Percentiles rank a stretch among this genome's conserved stretches.
Conservation (phyloP, 495 filamentous ascomycete genomes). For the Terfezia boudieri region DNA sequence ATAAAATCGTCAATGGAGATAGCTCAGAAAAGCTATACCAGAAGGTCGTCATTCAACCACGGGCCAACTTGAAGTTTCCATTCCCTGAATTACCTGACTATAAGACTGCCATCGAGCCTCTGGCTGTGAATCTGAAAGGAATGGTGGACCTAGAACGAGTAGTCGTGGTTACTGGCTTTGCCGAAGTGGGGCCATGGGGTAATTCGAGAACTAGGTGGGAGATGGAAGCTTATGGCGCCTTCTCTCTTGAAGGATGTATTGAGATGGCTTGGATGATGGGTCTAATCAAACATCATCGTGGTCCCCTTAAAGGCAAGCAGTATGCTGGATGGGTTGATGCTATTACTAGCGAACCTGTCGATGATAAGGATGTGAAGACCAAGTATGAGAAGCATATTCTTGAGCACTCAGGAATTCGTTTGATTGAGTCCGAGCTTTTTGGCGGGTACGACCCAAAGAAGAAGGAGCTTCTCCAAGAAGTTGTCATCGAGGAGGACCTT, state of each 20-base stretch:
- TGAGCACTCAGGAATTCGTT: slow-evolving; percentile 89
- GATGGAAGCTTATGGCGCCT: slow-evolving; percentile 92
- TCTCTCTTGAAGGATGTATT: slow-evolving; percentile 92
- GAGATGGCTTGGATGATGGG: slow-evolving; percentile 99
- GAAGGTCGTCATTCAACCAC: slow-evolving; percentile 74
- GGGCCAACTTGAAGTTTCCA: slow-evolving; percentile 91
- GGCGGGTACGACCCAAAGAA: slow-evolving; percentile 93
- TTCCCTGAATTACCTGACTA: slow-evolving; percentile 81
- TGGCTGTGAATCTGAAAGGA: slow-evolving; percentile 69
- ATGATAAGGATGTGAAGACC: slow-evolving; percentile 89
- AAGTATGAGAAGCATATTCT: slow-evolving; percentile 95
- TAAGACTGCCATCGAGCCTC: slow-evolving; percentile 71
- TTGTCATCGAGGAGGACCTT: slow-evolving; percentile 87
- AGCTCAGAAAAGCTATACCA: slow-evolving; percentile 80
- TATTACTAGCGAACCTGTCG: slow-evolving; percentile 83
- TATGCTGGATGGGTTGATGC: slow-evolving; percentile 96
- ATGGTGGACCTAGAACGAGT: slow-evolving; percentile 98
- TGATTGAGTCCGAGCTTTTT: slow-evolving; percentile 95
- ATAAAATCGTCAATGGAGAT: slow-evolving; percentile 92
- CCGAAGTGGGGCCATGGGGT: slow-evolving; percentile 94
- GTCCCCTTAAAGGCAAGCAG: slow-evolving; percentile 86
- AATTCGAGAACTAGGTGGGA: slow-evolving; percentile 96
- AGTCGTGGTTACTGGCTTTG: slow-evolving; percentile 89
- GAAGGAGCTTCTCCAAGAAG: slow-evolving; percentile 94
- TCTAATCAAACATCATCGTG: slow-evolving; percentile 94